Evolutionary conservation across 176 grass and related monocot genomes (phyloP).

Genomic region (Oryza nivara): DNA sequence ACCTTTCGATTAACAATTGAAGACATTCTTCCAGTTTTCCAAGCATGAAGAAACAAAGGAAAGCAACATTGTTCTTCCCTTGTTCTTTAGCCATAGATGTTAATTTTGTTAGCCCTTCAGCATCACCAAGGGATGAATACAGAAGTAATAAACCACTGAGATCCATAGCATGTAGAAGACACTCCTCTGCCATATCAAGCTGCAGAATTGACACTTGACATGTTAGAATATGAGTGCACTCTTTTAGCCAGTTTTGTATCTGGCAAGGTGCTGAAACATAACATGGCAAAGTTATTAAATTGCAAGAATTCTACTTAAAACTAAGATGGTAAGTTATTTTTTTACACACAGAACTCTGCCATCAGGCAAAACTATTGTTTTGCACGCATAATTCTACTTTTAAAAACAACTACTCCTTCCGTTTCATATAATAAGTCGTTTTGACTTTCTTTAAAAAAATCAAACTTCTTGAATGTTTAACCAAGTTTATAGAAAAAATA

Average conservation of each 20-base stretch:
- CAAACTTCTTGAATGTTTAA: no score
- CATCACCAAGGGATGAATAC: conserved; percentile 92
- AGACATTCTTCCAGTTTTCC: conserved; percentile 97
- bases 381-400: background rate
- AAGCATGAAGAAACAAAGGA: conserved; percentile 96
- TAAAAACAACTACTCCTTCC: background rate
- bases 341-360: conserved; percentile 48
- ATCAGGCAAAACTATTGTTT: conserved; percentile 34
- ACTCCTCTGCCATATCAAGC: conserved; percentile 97
- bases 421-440: no score
- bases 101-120: conserved; percentile 84
- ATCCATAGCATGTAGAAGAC: conserved; percentile 81
- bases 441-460: no score
- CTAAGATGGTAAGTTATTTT: background rate
- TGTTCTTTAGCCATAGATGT: conserved; percentile 81
- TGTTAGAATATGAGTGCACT: background rate
- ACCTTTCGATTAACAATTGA: conserved; percentile 93
- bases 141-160: conserved; percentile 92
- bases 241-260: background rate
- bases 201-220: conserved; percentile 45
- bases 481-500: no score
- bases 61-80: conserved; percentile 95
- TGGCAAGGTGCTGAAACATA: background rate
- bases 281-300: conserved; percentile 15
- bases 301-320: conserved; percentile 6